A percentile compares a stretch with the other conserved stretches of the same genome.
Conservation (phyloP, 768 basidiomycete species). For the Podaxis sp. region DNA sequence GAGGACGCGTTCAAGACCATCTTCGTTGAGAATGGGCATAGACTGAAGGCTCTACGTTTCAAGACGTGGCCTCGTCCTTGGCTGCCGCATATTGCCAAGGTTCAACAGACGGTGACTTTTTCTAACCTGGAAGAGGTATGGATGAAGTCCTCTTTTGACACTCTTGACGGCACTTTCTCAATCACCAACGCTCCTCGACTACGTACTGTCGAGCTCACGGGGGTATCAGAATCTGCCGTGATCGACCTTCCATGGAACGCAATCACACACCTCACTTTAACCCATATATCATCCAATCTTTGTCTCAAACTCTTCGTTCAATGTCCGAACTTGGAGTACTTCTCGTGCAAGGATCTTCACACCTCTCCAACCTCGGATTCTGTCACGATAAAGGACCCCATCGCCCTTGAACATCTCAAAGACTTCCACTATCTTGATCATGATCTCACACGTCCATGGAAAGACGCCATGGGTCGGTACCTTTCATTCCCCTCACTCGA, state of each 20-base stretch:
- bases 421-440: background rate
- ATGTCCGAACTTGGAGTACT: background rate
- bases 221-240: background rate
- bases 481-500: background rate
- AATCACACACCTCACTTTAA: background rate
- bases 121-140: background rate
- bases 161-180: background rate
- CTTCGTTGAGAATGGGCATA: background rate
- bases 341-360: background rate
- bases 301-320: background rate
- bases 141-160: background rate
- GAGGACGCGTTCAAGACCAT: conserved; percentile 2
- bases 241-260: background rate
- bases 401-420: background rate
- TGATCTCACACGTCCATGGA: background rate
- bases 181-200: conserved; percentile 1
- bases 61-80: background rate
- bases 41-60: background rate
- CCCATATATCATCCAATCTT: background rate
- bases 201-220: background rate
- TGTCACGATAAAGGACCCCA: background rate
- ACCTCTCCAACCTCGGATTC: background rate
- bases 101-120: background rate
- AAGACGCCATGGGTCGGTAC: background rate
- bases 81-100: background rate